A percentile compares a stretch with the other conserved stretches of the same genome.
These are phyloP conservation scores for Pulveroboletus sp. DNA, from an alignment of 768 basidiomycete species.

Conservation along the genomic window DNA sequence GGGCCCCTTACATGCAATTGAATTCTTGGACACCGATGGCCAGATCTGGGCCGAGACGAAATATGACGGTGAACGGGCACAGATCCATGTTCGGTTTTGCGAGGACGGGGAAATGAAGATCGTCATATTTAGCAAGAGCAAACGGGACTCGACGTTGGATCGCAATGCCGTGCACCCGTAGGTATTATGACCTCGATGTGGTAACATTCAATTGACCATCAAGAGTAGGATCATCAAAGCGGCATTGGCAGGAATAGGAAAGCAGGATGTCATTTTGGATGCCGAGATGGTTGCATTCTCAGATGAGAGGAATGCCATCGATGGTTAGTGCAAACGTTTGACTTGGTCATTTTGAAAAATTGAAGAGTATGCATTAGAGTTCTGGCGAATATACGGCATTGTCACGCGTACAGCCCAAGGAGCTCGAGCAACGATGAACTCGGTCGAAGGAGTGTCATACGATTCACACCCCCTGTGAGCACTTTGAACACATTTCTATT, in stretches of 20 bases:
- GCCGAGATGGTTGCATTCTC: slow-evolving; percentile 90
- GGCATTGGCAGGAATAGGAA: slow-evolving; percentile 45
- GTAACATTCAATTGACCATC: neutral
- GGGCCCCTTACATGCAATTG: slow-evolving; percentile 52
- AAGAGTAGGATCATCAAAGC: slow-evolving; percentile 50
- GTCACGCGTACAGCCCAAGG: slow-evolving; percentile 56
- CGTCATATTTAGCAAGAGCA: slow-evolving; percentile 85
- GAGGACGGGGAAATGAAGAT: slow-evolving; percentile 41
- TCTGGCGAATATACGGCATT: slow-evolving; percentile 66
- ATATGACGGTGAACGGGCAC: slow-evolving; percentile 93
- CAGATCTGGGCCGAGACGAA: slow-evolving; percentile 85
- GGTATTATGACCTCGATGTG: slow-evolving; percentile 5
- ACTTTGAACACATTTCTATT: slow-evolving; percentile 1
- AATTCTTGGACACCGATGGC: slow-evolving; percentile 24
- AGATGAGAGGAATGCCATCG: slow-evolving; percentile 50
- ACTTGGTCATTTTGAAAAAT: neutral
- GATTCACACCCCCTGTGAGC: slow-evolving; percentile 20
- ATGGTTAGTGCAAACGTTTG: slow-evolving; percentile 47
- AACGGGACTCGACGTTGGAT: slow-evolving; percentile 75
- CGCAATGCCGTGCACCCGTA: slow-evolving; percentile 58
- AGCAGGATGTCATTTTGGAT: slow-evolving; percentile 54
- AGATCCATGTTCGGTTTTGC: slow-evolving; percentile 71
- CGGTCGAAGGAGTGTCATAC: slow-evolving; percentile 15
- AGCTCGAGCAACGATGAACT: slow-evolving; percentile 34
- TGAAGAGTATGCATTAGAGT: slow-evolving; percentile 44